Evolutionary conservation across 2,329 filamentous ascomycete genomes (phyloP).

Genomic region (Trematosphaeria pertusa): DNA sequence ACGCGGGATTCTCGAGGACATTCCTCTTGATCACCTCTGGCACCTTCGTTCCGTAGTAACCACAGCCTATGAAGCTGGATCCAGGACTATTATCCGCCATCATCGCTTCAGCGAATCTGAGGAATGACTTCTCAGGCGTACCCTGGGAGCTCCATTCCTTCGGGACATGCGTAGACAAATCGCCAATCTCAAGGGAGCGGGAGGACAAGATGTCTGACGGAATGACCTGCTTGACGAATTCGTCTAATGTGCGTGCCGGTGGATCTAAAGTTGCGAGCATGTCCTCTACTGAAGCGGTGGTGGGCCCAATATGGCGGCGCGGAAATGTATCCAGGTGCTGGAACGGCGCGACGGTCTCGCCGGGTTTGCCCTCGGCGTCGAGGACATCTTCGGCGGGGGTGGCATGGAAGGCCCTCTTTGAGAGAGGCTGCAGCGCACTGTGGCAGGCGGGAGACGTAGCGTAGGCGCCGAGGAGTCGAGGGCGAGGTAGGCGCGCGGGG

Average conservation of each 20-base stretch:
- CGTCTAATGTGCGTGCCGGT: conserved; percentile 74
- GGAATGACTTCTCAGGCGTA: conserved; percentile 65
- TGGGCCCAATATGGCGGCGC: conserved; percentile 86
- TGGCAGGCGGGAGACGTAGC: conserved; percentile 21
- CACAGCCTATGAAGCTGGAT: conserved; percentile 79
- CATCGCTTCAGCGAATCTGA: conserved; percentile 61
- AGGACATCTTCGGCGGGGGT: conserved; percentile 40
- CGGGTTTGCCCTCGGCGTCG: conserved; percentile 31
- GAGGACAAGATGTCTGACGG: conserved; percentile 78
- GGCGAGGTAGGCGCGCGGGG: conserved; percentile 30
- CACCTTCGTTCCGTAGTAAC: conserved; percentile 86
- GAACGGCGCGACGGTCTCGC: conserved; percentile 38
- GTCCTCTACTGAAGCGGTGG: conserved; percentile 69
- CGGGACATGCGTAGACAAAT: conserved; percentile 49
- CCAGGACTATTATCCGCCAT: conserved; percentile 67
- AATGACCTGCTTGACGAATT: conserved; percentile 84
- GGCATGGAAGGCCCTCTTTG: conserved; percentile 31
- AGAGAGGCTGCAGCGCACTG: conserved; percentile 21
- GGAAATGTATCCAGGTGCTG: conserved; percentile 70
- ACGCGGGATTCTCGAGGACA: conserved; percentile 88
- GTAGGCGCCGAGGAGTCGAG: conserved; percentile 23
- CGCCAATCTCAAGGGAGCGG: conserved; percentile 64
- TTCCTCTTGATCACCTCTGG: conserved; percentile 93
- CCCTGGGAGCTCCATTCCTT: conserved; percentile 45
- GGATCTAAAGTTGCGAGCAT: conserved; percentile 86